Conservation (phyloP, 345 rosid genomes). For the Ceriops zippeliana region DNA sequence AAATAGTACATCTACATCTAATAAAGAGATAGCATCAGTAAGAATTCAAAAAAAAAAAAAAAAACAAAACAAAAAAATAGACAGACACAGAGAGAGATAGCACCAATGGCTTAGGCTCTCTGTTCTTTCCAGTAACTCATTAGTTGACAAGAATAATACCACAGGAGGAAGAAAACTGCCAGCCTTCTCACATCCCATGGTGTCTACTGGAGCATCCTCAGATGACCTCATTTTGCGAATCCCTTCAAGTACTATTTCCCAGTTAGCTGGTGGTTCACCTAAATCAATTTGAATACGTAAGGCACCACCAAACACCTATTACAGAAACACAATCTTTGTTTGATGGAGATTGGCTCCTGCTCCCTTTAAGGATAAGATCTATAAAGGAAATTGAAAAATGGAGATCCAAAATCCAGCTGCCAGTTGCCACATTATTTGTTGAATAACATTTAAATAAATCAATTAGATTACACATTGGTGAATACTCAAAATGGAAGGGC, state of each 20-base stretch:
- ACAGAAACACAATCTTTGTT: background rate
- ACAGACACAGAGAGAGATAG: background rate
- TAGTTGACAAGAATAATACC: constrained; percentile 31
- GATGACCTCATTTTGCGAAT: constrained; percentile 61
- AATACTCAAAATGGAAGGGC: background rate
- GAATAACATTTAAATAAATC: too few species aligned
- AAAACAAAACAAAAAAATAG: background rate
- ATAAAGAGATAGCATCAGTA: background rate
- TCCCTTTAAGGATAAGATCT: background rate
- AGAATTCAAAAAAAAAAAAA: background rate
- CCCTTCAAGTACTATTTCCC: constrained; percentile 65
- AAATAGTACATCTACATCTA: background rate
- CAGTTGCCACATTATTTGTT: too few species aligned
- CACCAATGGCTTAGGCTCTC: background rate
- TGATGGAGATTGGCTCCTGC: background rate
- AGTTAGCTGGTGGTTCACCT: constrained; percentile 53
- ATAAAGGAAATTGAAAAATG: background rate
- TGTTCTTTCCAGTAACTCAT: background rate
- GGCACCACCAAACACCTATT: background rate
- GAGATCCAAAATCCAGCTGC: background rate
- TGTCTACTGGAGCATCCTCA: constrained; percentile 70
- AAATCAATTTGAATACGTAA: constrained; percentile 8
- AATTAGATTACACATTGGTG: too few species aligned
- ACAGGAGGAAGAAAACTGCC: constrained; percentile 61
- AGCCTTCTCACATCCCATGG: constrained; percentile 80